These are phyloP conservation scores for Trametes elegans DNA, from an alignment of 768 basidiomycete genomes.

Conservation along the genomic window DNA sequence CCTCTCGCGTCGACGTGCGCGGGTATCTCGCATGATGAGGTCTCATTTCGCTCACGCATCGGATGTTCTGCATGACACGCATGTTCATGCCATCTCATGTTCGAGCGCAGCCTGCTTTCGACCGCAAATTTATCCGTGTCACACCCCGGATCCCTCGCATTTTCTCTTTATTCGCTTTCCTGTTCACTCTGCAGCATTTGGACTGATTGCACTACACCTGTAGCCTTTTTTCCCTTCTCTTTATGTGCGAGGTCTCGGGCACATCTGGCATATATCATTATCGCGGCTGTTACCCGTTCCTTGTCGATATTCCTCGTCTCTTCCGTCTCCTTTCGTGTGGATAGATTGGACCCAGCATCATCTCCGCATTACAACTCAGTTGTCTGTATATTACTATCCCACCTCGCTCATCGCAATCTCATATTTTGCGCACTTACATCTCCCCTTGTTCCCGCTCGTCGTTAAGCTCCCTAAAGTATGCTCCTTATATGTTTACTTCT, in stretches of 20 bases:
- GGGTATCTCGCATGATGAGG: conserved; percentile 49
- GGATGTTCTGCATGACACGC: conserved; percentile 15
- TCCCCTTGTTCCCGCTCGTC: no score
- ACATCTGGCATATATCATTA: conserved; percentile 22
- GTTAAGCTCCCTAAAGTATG: no score
- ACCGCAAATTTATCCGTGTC: conserved; percentile 9
- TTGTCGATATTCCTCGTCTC: conserved; percentile 3
- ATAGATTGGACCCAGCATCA: conserved; percentile 19
- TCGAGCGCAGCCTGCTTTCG: neutral
- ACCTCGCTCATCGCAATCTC: conserved; percentile 1
- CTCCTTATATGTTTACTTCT: no score
- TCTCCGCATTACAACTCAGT: conserved; percentile 13
- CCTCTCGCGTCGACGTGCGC: conserved; percentile 79
- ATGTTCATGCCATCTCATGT: conserved; percentile 7
- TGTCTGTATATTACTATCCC: conserved; percentile 16
- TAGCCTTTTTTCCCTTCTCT: neutral
- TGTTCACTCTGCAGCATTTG: neutral
- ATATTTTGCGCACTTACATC: no score
- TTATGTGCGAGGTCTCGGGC: conserved; percentile 22
- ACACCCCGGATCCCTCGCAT: conserved; percentile 17
- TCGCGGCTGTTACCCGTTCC: conserved; percentile 10
- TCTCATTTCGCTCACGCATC: conserved; percentile 32
- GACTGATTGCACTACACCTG: neutral
- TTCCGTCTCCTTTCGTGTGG: conserved; percentile 1
- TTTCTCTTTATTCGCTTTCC: conserved; percentile 7